Base-by-base conservation (phyloP, 1,139 yeast species). In the Scheffersomyces illinoinensis region DNA sequence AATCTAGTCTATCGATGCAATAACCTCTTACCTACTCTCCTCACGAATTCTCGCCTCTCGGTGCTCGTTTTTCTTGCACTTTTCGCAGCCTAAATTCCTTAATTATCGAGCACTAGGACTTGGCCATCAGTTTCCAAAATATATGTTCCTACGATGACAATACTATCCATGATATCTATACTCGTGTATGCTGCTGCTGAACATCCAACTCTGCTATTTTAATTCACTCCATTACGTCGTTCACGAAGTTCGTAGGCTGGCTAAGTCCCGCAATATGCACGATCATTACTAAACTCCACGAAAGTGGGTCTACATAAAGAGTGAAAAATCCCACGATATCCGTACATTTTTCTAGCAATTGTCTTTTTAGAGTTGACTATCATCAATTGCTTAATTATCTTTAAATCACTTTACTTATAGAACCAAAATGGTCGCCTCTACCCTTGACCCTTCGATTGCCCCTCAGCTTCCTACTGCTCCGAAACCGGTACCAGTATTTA, bases 401-500 rank as follows among this genome's bases (percentile, higher is more conserved):
- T 57, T 33, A 10, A 33, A 33, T 14, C 14, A 3, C 17, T 33
- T 33, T 33, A 33, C 2, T 12, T 14, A 33, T 14, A 7, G 17
- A 10, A 10, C 4, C 43, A 33, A 33, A 12, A 33, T 33, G 43
- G 43, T 33, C 10, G 43, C 43, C 10, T 33, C 24, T 56, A 49
- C 59, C 5, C 58, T 57, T 39, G 61, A 58, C 54, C 24, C 56
- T 3, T 47, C 59, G 20, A 50, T 60, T 18, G 53, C 23, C 33
- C 62, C 58, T 20, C 53, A 61, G 8, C 61, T 61, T 10, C 60
- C 66, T n/a, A 50, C 62, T 43, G 53, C 61, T 58, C 72, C 76
- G 7, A 64, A 67, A 57, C 67, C 75, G 58, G 65, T 71, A 20
- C 79, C 80, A 0, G 80, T 76, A 4, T 71, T 73, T 57, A 57